phyloP scores from a whole-genome alignment of 2,329 filamentous ascomycete species.

The Fulvia fulva region DNA sequence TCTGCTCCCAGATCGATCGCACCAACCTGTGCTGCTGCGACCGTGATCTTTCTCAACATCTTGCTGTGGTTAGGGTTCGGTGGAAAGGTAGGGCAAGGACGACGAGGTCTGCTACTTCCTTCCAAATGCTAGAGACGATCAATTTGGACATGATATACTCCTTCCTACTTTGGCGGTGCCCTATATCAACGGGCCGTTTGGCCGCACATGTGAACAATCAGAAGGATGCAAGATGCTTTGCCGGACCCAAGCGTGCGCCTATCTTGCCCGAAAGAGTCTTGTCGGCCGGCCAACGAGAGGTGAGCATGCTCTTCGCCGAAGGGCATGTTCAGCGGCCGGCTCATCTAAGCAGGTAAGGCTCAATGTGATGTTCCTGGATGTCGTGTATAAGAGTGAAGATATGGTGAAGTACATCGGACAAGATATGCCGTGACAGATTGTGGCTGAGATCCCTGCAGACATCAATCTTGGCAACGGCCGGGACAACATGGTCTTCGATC shows the following conservation, averaged over 20 bases:
- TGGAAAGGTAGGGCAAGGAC: neutral
- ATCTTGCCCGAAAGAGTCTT: conserved; percentile 19
- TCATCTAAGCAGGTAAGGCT: neutral
- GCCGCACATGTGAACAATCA: conserved; percentile 4
- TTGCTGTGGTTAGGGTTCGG: conserved; percentile 1
- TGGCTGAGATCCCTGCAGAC: neutral
- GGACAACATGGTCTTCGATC: conserved; percentile 34
- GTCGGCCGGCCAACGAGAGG: conserved; percentile 12
- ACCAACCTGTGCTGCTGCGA: conserved; percentile 56
- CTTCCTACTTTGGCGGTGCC: neutral
- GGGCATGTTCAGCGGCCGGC: neutral
- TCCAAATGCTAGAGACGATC: neutral
- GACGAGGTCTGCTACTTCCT: neutral
- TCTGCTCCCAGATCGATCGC: conserved; percentile 43
- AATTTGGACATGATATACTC: neutral
- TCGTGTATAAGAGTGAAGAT: neutral
- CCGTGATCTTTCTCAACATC: conserved; percentile 41
- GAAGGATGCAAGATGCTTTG: conserved; percentile 1
- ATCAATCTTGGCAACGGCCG: conserved; percentile 3
- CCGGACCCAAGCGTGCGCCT: conserved; percentile 10
- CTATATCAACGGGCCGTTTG: neutral
- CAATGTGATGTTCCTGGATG: neutral
- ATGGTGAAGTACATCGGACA: neutral
- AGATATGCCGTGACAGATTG: neutral
- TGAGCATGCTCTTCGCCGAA: neutral